Conservation (phyloP, 306 rosid genomes). For the Cucurbita ficifolia region DNA sequence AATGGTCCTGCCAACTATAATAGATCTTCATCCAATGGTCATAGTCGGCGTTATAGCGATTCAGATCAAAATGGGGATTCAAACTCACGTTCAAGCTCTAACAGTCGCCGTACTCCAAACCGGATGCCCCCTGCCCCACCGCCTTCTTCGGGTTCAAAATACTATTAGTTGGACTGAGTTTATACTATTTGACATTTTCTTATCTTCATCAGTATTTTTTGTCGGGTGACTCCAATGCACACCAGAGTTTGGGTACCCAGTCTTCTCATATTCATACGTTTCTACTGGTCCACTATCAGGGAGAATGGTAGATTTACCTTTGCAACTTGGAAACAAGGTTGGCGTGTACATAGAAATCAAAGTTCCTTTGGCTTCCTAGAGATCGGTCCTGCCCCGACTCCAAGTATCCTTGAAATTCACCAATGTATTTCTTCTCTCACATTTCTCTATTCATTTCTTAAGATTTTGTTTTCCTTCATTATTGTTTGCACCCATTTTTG, state of each 20-base stretch:
- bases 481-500: conserved; percentile 23
- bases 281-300: background rate
- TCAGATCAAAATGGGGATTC: conserved; percentile 71
- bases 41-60: conserved; percentile 59
- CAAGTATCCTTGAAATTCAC: conserved; percentile 23
- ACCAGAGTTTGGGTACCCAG: conserved; percentile 15
- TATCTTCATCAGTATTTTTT: conserved; percentile 40
- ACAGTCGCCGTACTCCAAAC: conserved; percentile 84
- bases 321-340: conserved; percentile 10
- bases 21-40: conserved; percentile 69
- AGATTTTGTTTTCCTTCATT: background rate
- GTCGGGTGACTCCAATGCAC: conserved; percentile 28
- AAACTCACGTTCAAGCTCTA: conserved; percentile 49
- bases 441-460: conserved; percentile 7
- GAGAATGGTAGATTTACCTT: background rate
- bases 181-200: conserved; percentile 12
- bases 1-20: conserved; percentile 38
- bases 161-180: conserved; percentile 18
- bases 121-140: conserved; percentile 75
- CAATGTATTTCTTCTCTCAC: conserved; percentile 20
- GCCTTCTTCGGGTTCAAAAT: conserved; percentile 53
- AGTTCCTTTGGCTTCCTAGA: conserved; percentile 36
- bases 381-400: conserved; percentile 7
- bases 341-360: conserved; percentile 30
- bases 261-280: conserved; percentile 16